Conservation (phyloP, 306 rosid species). For the Betula pendula region DNA sequence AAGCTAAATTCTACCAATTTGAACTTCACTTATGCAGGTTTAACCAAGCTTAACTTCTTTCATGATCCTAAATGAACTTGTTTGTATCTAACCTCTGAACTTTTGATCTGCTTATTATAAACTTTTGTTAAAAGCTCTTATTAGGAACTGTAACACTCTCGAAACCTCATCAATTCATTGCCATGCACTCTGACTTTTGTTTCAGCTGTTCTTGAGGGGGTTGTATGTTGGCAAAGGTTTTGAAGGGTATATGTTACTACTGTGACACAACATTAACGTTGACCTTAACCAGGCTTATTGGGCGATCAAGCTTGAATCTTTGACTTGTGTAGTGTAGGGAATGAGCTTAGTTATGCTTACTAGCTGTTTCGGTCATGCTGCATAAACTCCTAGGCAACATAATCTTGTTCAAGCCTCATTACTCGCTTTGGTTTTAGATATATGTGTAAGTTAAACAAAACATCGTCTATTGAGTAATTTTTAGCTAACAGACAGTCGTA, state of each 20-base stretch:
- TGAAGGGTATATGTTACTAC: neutral
- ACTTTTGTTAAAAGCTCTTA: neutral
- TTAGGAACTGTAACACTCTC: neutral
- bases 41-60: neutral
- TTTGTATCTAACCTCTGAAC: neutral
- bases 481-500: neutral
- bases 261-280: neutral
- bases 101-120: neutral
- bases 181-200: neutral
- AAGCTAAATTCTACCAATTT: neutral
- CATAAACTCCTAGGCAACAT: neutral
- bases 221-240: constrained; percentile 1
- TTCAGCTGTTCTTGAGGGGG: neutral
- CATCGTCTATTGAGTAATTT: neutral
- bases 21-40: neutral
- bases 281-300: neutral
- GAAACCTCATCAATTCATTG: neutral
- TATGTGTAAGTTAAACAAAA: neutral
- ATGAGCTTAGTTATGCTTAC: neutral
- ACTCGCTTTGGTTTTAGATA: neutral
- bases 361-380: neutral
- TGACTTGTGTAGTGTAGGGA: neutral
- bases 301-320: neutral
- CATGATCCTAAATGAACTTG: neutral
- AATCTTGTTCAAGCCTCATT: neutral